Evolutionary conservation across 2,329 filamentous ascomycete species (phyloP), one percentile per base, ranked within the genome.

Genomic region (Cladosporium phlei): DNA sequence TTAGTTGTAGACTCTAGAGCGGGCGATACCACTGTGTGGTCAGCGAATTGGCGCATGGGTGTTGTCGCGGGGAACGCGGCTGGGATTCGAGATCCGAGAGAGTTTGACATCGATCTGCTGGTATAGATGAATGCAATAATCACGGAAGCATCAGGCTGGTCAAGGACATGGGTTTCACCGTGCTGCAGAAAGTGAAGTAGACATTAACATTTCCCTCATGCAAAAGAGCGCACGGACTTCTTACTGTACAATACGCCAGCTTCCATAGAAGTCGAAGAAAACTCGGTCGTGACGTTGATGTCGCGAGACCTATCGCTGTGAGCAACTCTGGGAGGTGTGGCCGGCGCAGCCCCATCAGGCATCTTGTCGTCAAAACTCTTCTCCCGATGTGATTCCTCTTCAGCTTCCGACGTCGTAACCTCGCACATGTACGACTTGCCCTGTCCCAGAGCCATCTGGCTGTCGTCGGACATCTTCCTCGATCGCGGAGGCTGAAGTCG

Each of bases 181-280:
- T n/a, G n/a, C n/a, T n/a, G n/a, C n/a, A n/a, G n/a, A n/a, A n/a
- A n/a, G n/a, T n/a, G n/a, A n/a, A n/a, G n/a, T n/a, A n/a, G n/a
- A n/a, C n/a, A n/a, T n/a, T n/a, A n/a, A n/a, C n/a, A n/a, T n/a
- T n/a, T n/a, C n/a, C n/a, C n/a, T 38, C 22, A 39, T 39, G 29
- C 37, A 39, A 39, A 39, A 3, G 37, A 39, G 7, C 37, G 24
- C 10, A 25, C 17, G 12, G 37, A 39, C 17, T 39, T 39, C 22
- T 29, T 39, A 16, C 29, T 22, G 19, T 27, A 16, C 35, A 38
- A 16, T 14, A 38, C 37, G 24, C 21, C 25, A 3, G 24, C 20
- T n/a, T 39, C 37, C 25, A 39, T 39, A 16, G 8, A 3, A 38
- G 8, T 9, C 12, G 20, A 25, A 12, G 35, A 4, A n/a, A 25